Base-by-base conservation (phyloP, 2,329 filamentous ascomycete species). In the Penicillium frequentans region DNA sequence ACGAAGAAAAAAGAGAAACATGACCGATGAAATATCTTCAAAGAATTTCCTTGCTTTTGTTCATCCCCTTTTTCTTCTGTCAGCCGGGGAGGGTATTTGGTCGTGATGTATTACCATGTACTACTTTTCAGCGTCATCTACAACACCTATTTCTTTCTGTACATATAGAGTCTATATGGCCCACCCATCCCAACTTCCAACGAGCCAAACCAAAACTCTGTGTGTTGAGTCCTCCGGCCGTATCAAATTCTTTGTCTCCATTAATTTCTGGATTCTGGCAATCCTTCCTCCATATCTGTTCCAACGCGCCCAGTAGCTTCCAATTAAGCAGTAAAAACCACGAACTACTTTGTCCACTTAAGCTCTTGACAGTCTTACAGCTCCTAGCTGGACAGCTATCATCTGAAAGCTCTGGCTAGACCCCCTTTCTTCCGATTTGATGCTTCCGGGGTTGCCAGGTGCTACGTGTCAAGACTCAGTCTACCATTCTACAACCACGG, bases 31-130 rank as follows among this genome's bases (percentile, higher is more conserved):
- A 44, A 50, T 46, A 49, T 48, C 31, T 31, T 35, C 44, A 59
- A 52, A 53, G 49, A 56, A 46, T 37, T 49, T 56, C 46, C 46
- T 50, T 45, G 33, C 23, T 37, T 49, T 49, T 53, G 35, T 45
- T 45, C n/a, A 49, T 45, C 49, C 35, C 33, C 50, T 55, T 52
- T 43, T 42, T 56, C 57, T 52, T 61, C 57, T 58, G 58, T 58
- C 60, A 56, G 63, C 64, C 64, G 64, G 64, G 63, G 64, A 66
- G 62, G 64, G 64, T 67, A 66, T 67, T 61, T 67, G 64, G 64
- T 67, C 64, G 64, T 67, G 64, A 67, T 67, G 64, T 67, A 67
- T 67, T 67, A 67, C 64, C 64, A 67, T 67, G 64, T 67, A 67
- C 64, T 67, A 67, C 64, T 67, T 67, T 64, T 65, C 64, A 67